Base-by-base conservation (phyloP, 805 yeast genomes). In the Brettanomyces naardenensis region DNA sequence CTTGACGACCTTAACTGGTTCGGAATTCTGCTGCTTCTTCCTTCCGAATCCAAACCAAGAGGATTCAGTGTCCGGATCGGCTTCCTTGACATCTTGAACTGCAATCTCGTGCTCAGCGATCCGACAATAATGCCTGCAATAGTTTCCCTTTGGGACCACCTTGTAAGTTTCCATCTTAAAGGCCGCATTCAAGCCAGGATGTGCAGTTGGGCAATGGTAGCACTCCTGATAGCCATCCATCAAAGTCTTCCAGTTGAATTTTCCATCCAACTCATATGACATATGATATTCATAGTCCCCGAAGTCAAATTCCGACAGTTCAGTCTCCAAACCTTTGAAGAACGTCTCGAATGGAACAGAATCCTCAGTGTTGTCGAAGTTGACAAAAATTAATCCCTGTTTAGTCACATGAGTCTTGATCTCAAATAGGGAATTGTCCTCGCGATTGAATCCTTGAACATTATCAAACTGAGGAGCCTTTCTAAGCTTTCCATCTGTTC, bases 211-310 rank as follows among this genome's bases (percentile, higher is more conserved):
- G 54, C 81, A 75, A 53, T 75, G 82, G 58, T 75, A 75, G 48
- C 81, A 75, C 56, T 75, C 81, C 59, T 75, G 80, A 57, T 75
- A 75, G 6, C 82, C 80, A 48, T 75, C 81, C 79, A 75, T 74
- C 43, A 75, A 62, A 4, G 81, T 75, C 49, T 75, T 75, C 81
- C 82, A 75, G 59, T 75, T 75, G 62, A 75, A 75, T 48, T 71
- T 61, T 36, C 82, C 81, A 45, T 74, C 79, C 32, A 75, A 63
- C 52, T 75, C 80, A 46, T 75, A 75, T 13, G 78, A 70, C 80
- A 75, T 73, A 56, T 75, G 74, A 58, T 74, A 75, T 46, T 75
- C 80, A 48, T 75, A 75, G 53, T 75, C 80, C 22, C 64, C 56
- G 49, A 75, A 75, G 51, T 75, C 81, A 50, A 64, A 75, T 54